Evolutionary conservation across 1,284 basidiomycete genomes (phyloP).

Genomic region (Rhodotorula sp.): DNA sequence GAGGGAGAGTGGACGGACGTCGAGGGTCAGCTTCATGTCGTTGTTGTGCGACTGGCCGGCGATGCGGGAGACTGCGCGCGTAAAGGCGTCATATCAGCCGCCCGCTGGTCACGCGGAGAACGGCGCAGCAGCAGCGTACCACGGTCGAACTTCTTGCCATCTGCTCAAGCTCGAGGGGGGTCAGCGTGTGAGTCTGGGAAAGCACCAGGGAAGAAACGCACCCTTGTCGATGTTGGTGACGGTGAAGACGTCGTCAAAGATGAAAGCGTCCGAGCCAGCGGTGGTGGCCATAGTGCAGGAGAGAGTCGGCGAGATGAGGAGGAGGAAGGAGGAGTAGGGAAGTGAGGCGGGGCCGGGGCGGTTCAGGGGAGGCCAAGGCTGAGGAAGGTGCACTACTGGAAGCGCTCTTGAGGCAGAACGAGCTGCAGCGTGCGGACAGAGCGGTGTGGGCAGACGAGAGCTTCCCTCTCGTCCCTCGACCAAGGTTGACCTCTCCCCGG

Average conservation of each 20-base stretch:
- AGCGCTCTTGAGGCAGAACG: neutral
- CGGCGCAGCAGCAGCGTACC: conserved; percentile 58
- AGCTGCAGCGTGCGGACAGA: neutral
- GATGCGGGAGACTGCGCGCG: conserved; percentile 74
- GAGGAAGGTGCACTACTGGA: neutral
- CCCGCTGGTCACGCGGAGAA: conserved; percentile 17
- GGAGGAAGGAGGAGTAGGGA: neutral
- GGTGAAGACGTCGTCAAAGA: conserved; percentile 88
- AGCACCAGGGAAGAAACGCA: neutral
- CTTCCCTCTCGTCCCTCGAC: neutral
- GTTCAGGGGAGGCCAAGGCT: neutral
- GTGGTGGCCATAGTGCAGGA: conserved; percentile 17
- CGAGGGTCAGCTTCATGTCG: conserved; percentile 83
- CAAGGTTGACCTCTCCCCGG: neutral
- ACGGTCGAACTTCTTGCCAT: conserved; percentile 96
- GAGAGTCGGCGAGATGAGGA: neutral
- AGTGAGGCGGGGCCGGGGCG: neutral
- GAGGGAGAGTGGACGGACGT: conserved; percentile 52
- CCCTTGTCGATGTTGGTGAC: conserved; percentile 79
- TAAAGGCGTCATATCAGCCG: neutral
- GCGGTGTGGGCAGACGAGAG: neutral
- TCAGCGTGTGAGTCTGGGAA: neutral
- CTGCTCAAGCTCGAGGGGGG: conserved; percentile 21
- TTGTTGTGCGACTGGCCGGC: conserved; percentile 79
- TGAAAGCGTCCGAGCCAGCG: conserved; percentile 57